Evolutionary conservation across 2,329 filamentous ascomycete genomes (phyloP), one percentile per base, ranked within the genome.

Genomic region (Xylaria sp.): DNA sequence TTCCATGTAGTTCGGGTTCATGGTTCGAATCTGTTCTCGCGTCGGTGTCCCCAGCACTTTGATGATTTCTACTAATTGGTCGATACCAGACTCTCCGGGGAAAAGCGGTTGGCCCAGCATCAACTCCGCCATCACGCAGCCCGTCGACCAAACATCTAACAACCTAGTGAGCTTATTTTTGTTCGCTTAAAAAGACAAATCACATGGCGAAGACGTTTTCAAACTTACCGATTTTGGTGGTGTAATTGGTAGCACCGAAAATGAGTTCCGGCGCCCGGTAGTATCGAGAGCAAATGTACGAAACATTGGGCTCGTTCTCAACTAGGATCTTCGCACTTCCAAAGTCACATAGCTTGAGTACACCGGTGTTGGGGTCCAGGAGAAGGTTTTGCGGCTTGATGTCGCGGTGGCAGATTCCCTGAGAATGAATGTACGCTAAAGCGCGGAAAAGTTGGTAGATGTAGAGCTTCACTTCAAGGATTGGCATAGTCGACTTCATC

Each of bases 1-100:
- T 78, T 99, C 94, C 94, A 99, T 99, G 77, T 99, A 99, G 76
- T 99, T 99, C 55, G 94, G 94, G 76, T 99, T 99, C 94, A 99
- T 99, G 63, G 94, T 99, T 65, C 94, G 90, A 69, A 99, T 99
- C 76, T 99, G 94, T 74, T 99, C 94, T 62, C 94, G 85, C 34
- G 94, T 97, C 17, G 94, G 94, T 17, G 94, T 99, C 56, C 94
- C 94, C 57, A 99, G 80, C 48, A 99, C 93, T 78, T 99, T 99
- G 82, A 99, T 99, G 72, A 99, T 99, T 76, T 99, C 94, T 42
- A 99, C 94, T 44, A 99, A 81, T 73, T 99, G 94, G 72, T 99
- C 94, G 69, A 99, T 99, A 61, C 94, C 94, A 44, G 94, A 99
- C 76, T 99, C 94, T 67, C 94, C 94, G 21, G 94, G 94, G 81